phyloP scores from a whole-genome alignment of 768 basidiomycete genomes.

The Mycena vulgaris region DNA sequence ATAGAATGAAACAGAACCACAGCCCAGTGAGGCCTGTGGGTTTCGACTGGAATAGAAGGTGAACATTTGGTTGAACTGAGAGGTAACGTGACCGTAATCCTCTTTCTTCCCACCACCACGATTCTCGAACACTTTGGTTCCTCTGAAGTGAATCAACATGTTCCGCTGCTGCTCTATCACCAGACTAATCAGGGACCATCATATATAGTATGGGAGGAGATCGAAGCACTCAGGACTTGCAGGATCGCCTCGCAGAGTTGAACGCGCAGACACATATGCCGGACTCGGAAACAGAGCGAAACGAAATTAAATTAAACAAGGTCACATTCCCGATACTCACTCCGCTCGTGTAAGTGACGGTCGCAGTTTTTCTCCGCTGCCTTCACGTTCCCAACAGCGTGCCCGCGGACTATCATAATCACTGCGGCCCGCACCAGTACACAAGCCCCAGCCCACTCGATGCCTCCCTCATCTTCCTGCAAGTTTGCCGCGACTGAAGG shows the following conservation, averaged over 20 bases:
- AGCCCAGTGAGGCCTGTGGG: too few species aligned
- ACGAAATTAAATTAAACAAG: neutral
- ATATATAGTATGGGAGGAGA: too few species aligned
- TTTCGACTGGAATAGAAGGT: too few species aligned
- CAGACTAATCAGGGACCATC: too few species aligned
- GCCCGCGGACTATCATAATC: neutral
- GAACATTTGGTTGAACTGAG: too few species aligned
- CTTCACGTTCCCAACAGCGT: neutral
- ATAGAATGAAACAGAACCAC: too few species aligned
- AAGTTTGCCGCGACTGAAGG: constrained; percentile 4
- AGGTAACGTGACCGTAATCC: too few species aligned
- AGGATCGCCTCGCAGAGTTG: neutral
- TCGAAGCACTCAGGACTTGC: neutral
- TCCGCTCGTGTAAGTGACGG: neutral
- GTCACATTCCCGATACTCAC: constrained; percentile 2
- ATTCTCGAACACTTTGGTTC: too few species aligned
- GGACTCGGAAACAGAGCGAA: neutral
- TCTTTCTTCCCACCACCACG: too few species aligned
- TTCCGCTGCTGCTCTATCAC: too few species aligned
- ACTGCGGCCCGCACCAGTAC: neutral
- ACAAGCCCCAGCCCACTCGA: neutral
- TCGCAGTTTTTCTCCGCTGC: neutral
- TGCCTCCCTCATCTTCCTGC: neutral
- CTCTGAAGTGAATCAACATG: too few species aligned
- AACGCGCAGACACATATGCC: neutral